Evolutionary conservation across 2,329 filamentous ascomycete genomes (phyloP).

Genomic region (Lecanicillium sp.): DNA sequence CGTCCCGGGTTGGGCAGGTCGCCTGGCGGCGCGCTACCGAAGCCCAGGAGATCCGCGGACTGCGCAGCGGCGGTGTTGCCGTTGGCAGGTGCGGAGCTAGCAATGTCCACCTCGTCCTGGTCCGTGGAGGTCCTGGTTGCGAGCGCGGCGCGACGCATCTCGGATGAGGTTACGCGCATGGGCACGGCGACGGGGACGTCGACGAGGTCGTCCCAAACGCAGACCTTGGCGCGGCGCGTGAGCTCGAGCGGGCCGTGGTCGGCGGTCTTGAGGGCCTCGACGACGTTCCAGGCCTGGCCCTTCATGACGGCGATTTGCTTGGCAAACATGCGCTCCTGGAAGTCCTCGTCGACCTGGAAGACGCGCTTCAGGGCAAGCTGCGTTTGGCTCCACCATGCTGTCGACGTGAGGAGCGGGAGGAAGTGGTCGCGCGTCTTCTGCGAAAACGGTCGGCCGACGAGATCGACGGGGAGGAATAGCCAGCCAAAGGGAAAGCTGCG

Average conservation of each 20-base stretch:
- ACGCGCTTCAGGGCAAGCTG: constrained; percentile 78
- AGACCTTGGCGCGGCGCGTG: constrained; percentile 82
- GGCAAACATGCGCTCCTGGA: constrained; percentile 99
- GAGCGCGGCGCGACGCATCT: constrained; percentile 62
- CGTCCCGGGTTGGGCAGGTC: constrained; percentile 70
- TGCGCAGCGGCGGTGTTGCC: constrained; percentile 20
- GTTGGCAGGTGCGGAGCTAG: constrained; percentile 29
- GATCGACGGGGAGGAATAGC: constrained; percentile 92
- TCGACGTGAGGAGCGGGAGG: constrained; percentile 89
- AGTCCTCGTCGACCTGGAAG: constrained; percentile 89
- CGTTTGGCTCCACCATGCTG: constrained; percentile 94
- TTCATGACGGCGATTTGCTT: constrained; percentile 98
- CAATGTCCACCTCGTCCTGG: constrained; percentile 91
- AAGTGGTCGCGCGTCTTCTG: constrained; percentile 92
- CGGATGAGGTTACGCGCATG: constrained; percentile 76
- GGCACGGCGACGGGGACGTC: constrained; percentile 93
- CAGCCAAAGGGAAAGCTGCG: constrained; percentile 96
- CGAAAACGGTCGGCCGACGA: constrained; percentile 94
- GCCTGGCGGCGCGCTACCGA: constrained; percentile 46
- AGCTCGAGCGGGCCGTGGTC: constrained; percentile 93
- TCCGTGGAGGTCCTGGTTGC: constrained; percentile 48
- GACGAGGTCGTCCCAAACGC: constrained; percentile 96
- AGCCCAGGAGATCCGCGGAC: constrained; percentile 63
- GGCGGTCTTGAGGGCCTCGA: constrained; percentile 87
- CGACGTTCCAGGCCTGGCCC: constrained; percentile 97